phyloP scores from a whole-genome alignment of 345 rosid species.

The Bretschneidera sinensis region DNA sequence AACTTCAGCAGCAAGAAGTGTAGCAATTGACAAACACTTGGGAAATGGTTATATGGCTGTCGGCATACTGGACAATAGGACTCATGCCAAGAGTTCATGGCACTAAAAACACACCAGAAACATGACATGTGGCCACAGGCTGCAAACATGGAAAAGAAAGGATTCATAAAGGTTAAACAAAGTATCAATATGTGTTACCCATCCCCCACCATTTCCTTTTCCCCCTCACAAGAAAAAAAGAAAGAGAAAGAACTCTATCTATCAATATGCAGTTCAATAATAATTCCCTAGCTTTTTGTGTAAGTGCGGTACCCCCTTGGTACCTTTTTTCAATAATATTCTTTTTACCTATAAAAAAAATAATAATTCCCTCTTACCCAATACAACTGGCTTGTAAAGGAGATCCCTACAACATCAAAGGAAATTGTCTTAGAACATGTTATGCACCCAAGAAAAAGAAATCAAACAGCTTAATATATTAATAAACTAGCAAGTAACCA shows the following conservation, averaged over 20 bases:
- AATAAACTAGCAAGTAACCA: background rate
- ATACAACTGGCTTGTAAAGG: slow-evolving; percentile 44
- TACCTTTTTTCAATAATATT: too few relatives aligned
- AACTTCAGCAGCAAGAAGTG: slow-evolving; percentile 33
- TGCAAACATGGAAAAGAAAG: slow-evolving; percentile 15
- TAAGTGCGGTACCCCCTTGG: too few relatives aligned
- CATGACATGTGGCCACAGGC: slow-evolving; percentile 39
- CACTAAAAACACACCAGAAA: slow-evolving; percentile 31
- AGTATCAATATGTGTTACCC: background rate
- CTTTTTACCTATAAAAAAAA: too few relatives aligned
- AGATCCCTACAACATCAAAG: slow-evolving; percentile 35
- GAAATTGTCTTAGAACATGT: slow-evolving; percentile 6
- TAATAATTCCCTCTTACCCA: slow-evolving; percentile 28
- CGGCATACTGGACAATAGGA: slow-evolving; percentile 35
- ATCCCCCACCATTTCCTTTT: background rate
- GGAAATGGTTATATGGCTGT: slow-evolving; percentile 33
- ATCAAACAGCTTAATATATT: background rate
- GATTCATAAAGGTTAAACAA: slow-evolving; percentile 2
- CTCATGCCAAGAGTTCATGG: slow-evolving; percentile 22
- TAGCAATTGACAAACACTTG: slow-evolving; percentile 29
- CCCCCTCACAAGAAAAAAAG: background rate
- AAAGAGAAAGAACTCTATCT: too few relatives aligned
- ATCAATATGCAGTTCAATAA: too few relatives aligned
- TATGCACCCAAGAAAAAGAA: background rate
- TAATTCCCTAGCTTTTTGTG: too few relatives aligned